Conservation (phyloP, 2,329 filamentous ascomycete species). For the Parastagonospora nodorum region DNA sequence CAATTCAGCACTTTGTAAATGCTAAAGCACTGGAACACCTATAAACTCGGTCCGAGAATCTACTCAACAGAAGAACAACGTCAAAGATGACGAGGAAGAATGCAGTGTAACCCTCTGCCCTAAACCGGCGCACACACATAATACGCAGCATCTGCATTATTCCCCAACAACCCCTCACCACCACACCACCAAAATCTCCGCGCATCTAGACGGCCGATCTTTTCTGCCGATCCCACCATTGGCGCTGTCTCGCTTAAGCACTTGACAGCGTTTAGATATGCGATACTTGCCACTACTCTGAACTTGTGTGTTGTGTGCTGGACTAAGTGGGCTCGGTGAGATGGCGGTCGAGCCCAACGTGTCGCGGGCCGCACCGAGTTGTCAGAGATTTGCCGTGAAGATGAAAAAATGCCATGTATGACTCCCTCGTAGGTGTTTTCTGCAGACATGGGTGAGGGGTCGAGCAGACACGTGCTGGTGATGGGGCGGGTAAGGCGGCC, state of each 20-base stretch:
- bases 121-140: too few relatives aligned
- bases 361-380: slow-evolving; percentile 7
- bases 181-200: slow-evolving; percentile 29
- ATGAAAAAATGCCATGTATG: not conserved
- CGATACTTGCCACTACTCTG: not conserved
- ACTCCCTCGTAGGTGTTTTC: not conserved
- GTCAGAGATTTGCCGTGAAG: too few relatives aligned
- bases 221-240: slow-evolving; percentile 23
- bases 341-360: slow-evolving; percentile 15
- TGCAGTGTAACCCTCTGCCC: too few relatives aligned
- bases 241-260: slow-evolving; percentile 2
- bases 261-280: not conserved
- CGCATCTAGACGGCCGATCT: slow-evolving; percentile 33
- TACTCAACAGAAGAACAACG: too few relatives aligned
- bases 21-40: too few relatives aligned
- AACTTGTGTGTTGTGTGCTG: not conserved
- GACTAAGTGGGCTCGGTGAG: not conserved
- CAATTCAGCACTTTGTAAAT: too few relatives aligned
- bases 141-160: not conserved
- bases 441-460: not conserved
- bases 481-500: not conserved
- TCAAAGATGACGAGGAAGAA: not conserved
- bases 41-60: too few relatives aligned
- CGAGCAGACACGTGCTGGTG: not conserved
- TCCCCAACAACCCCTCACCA: slow-evolving; percentile 22